Evolutionary conservation across 495 filamentous ascomycete genomes (phyloP), one percentile per base, ranked within the genome.

Genomic region (Parmelia sp.): DNA sequence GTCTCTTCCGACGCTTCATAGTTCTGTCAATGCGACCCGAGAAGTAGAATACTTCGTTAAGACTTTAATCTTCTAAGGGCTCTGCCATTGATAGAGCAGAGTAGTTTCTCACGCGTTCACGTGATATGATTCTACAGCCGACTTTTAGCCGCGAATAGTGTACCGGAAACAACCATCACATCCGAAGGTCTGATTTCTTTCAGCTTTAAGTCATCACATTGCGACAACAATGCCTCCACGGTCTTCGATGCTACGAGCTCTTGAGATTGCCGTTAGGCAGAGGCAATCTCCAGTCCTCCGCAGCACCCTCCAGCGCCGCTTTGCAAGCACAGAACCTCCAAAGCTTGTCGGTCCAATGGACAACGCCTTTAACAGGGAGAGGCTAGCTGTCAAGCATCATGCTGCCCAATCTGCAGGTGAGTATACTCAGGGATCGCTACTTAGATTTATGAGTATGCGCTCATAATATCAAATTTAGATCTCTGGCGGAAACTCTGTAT

Each of bases 401-500:
- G 92, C 92, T 61, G 84, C 81, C 63, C 81, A 80, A 65, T 93
- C 89, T 45, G 86, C 84, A 71, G 88, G 92, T 96, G 71, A 74
- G 60, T 37, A 44, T 19, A 42, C 10, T 37, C n/a, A 11, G 31
- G 23, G 8, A 5, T 23, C 2, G n/a, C n/a, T 39, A 21, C 40
- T 9, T 15, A 19, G 21, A 25, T 25, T 7, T 14, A 35, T 29
- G 5, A 21, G 17, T 33, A n/a, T 61, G 39, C 23, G 23, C 44
- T 58, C 2, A 61, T 29, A 55, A 23, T 51, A 6, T 36, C 12
- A 27, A 2, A 23, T 62, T 7, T 75, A 97, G 92, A 90, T 74
- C 86, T 94, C 68, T 97, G 92, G 92, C 85, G 86, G 77, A 96
- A 93, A 81, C 87, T 96, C 60, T 91, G 89, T 64, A 83, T 96